These are phyloP conservation scores for Daldinia loculata DNA, from an alignment of 495 filamentous ascomycete species.

Conservation along the genomic window DNA sequence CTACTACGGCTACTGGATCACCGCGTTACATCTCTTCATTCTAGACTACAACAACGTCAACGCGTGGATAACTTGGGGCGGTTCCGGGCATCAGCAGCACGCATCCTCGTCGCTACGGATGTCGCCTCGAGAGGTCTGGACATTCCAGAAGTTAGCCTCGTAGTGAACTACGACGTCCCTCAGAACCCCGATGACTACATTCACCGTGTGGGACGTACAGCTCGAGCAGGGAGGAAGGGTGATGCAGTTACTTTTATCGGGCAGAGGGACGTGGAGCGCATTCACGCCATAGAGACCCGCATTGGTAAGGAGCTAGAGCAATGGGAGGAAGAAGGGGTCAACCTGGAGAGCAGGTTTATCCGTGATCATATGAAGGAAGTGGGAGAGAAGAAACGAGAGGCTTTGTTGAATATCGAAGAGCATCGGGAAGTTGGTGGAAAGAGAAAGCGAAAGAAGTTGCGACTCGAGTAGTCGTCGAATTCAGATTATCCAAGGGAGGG, in stretches of 20 bases:
- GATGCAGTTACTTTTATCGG: constrained; percentile 89
- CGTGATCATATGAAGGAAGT: constrained; percentile 86
- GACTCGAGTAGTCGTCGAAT: constrained; percentile 23
- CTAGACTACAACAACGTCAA: constrained; percentile 80
- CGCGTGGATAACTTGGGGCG: constrained; percentile 86
- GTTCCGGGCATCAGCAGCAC: constrained; percentile 90
- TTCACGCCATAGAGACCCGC: constrained; percentile 85
- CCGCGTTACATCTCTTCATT: constrained; percentile 90
- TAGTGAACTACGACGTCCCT: constrained; percentile 95
- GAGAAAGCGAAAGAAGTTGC: constrained; percentile 67
- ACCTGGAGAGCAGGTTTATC: constrained; percentile 84
- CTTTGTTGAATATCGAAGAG: constrained; percentile 88
- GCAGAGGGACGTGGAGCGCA: constrained; percentile 86
- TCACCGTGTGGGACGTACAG: constrained; percentile 94
- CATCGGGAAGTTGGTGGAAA: constrained; percentile 84
- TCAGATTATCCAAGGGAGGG: background rate
- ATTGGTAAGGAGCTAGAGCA: constrained; percentile 77
- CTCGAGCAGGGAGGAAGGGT: constrained; percentile 84
- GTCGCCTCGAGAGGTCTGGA: constrained; percentile 96
- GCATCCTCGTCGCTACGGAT: constrained; percentile 93
- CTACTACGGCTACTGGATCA: constrained; percentile 84
- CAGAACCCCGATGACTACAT: constrained; percentile 97
- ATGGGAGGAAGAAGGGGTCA: constrained; percentile 89
- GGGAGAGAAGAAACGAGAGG: constrained; percentile 90
- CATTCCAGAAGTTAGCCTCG: constrained; percentile 88